Percentiles rank a stretch among this genome's conserved stretches.
These are phyloP conservation scores for Boletellus emodensis DNA, from an alignment of 768 basidiomycete species.

Conservation along the genomic window DNA sequence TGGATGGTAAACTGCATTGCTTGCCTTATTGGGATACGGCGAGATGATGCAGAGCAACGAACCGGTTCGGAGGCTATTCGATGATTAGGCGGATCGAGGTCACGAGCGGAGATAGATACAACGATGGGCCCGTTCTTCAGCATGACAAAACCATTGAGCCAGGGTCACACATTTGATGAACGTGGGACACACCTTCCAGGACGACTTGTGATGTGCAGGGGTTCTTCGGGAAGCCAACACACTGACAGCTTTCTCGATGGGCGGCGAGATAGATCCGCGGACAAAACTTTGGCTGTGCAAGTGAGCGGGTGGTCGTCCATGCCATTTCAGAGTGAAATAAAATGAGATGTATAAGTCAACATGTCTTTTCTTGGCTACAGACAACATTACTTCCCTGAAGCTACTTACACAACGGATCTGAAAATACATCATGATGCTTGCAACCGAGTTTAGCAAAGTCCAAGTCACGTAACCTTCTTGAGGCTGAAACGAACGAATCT, in stretches of 20 bases:
- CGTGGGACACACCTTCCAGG: too few species aligned
- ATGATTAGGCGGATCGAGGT: too few species aligned
- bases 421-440: neutral
- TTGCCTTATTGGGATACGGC: too few species aligned
- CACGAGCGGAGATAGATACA: too few species aligned
- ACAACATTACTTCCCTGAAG: neutral
- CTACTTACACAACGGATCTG: neutral
- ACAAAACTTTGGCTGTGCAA: neutral
- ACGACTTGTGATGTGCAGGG: too few species aligned
- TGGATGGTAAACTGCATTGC: too few species aligned
- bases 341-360: neutral
- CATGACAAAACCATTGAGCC: too few species aligned
- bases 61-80: too few species aligned
- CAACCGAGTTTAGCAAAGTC: slow-evolving; percentile 1
- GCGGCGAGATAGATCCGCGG: neutral
- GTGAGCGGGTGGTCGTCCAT: too few species aligned
- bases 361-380: neutral
- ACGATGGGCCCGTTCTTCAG: too few species aligned
- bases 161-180: too few species aligned
- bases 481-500: slow-evolving; percentile 8
- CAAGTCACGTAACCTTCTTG: slow-evolving; percentile 6
- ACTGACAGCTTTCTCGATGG: neutral
- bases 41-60: too few species aligned
- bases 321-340: neutral
- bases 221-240: neutral